phyloP scores from a whole-genome alignment of 257 asterid species.

The Solanum pinnatisectum region DNA sequence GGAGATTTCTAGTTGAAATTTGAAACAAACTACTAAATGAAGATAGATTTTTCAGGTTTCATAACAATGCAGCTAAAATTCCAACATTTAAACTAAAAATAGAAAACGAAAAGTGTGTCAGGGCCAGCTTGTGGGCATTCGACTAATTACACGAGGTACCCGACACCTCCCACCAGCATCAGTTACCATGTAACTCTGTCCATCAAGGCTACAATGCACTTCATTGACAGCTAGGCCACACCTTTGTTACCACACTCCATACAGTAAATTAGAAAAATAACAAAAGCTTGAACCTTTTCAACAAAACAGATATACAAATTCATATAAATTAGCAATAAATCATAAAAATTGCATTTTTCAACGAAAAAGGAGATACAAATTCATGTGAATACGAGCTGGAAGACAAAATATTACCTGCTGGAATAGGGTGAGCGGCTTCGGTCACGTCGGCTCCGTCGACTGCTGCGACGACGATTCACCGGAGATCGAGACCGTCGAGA shows the following conservation, averaged over 20 bases:
- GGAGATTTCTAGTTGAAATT: neutral
- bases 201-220: accelerated
- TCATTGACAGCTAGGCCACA: neutral
- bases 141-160: neutral
- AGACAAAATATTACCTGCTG: slow-evolving; percentile 36
- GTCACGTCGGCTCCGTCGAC: slow-evolving; percentile 53
- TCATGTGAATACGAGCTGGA: neutral
- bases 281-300: neutral
- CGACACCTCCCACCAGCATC: neutral
- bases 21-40: neutral
- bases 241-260: neutral
- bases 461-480: slow-evolving; percentile 36
- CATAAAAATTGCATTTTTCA: neutral
- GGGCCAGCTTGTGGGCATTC: neutral
- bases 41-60: neutral
- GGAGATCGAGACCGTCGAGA: slow-evolving; percentile 69
- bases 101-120: neutral
- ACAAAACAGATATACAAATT: neutral
- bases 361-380: neutral
- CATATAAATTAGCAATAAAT: neutral
- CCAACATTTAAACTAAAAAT: neutral
- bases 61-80: neutral
- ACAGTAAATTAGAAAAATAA: neutral
- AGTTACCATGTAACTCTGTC: neutral
- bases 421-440: slow-evolving; percentile 53